A percentile compares a stretch with the other conserved stretches of the same genome.
Evolutionary conservation across 1,284 basidiomycete genomes (phyloP).

Genomic region (Ustilago vetiveriae): DNA sequence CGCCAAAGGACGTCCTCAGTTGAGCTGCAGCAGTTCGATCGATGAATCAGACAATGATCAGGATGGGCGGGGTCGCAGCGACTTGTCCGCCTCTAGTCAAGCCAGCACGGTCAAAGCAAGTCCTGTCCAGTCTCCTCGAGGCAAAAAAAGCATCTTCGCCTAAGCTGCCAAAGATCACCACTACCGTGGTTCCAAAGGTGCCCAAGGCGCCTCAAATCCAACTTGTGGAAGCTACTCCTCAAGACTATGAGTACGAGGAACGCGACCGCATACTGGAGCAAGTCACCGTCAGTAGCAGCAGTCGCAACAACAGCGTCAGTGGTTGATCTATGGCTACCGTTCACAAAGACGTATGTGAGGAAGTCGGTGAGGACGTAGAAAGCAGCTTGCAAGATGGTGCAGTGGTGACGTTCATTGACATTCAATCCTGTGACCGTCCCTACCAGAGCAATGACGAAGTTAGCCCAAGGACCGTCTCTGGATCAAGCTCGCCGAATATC

Average conservation of each 20-base stretch:
- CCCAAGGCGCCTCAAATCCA: conserved; percentile 19
- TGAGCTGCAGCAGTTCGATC: conserved; percentile 4
- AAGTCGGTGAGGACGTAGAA: neutral
- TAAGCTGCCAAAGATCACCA: conserved; percentile 30
- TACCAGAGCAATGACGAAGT: neutral
- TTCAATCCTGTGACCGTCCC: conserved; percentile 7
- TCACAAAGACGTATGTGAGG: conserved; percentile 16
- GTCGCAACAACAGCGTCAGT: conserved; percentile 8
- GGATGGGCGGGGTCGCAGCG: conserved; percentile 20
- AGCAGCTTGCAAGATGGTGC: neutral
- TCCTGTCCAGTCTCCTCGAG: neutral
- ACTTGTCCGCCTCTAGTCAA: conserved; percentile 22
- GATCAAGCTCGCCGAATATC: neutral
- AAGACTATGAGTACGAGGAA: conserved; percentile 23
- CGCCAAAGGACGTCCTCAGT: neutral
- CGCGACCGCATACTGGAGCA: conserved; percentile 12
- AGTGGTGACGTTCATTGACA: conserved; percentile 8
- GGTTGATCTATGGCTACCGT: conserved; percentile 24
- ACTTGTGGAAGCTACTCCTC: conserved; percentile 26
- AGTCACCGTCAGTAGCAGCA: neutral
- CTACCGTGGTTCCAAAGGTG: neutral
- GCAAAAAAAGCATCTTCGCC: conserved; percentile 1
- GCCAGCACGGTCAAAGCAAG: conserved; percentile 22
- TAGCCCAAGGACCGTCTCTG: conserved; percentile 4
- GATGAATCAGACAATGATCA: conserved; percentile 12